Conservation (phyloP, 805 yeast species). For the Pichia kluyveri region DNA sequence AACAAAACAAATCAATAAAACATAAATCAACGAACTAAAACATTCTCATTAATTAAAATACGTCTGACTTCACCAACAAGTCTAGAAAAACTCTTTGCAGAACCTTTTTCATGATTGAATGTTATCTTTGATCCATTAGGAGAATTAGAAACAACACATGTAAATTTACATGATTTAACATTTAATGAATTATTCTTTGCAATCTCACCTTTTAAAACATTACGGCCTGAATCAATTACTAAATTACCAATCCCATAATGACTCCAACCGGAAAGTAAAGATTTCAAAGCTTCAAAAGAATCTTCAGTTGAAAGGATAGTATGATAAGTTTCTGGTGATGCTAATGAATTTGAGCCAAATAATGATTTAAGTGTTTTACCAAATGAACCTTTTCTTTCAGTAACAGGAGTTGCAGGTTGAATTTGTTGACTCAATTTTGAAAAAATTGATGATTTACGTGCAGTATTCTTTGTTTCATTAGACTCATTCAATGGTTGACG, state of each 20-base stretch:
- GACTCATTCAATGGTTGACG: conserved; percentile 7
- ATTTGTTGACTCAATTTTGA: conserved; percentile 33
- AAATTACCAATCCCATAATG: conserved; percentile 59
- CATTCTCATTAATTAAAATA: conserved; percentile 58
- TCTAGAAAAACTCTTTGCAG: conserved; percentile 50
- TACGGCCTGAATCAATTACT: conserved; percentile 32
- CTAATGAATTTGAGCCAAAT: conserved; percentile 21
- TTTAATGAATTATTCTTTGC: conserved; percentile 54
- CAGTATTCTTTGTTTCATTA: conserved; percentile 5
- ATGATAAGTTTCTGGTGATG: conserved; percentile 21
- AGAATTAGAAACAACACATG: conserved; percentile 39
- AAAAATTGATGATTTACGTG: conserved; percentile 27
- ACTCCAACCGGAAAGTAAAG: conserved; percentile 59
- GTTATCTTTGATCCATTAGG: conserved; percentile 40
- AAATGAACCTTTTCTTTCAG: conserved; percentile 20
- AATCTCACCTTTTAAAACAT: conserved; percentile 50
- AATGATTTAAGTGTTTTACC: conserved; percentile 39
- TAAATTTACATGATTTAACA: conserved; percentile 55
- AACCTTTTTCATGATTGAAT: conserved; percentile 58
- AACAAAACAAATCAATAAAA: not conserved
- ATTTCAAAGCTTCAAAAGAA: conserved; percentile 54
- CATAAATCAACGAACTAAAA: conserved; percentile 26
- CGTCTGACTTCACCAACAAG: conserved; percentile 55
- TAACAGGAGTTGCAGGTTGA: conserved; percentile 1
- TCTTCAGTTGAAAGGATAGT: conserved; percentile 37